Base-by-base conservation (phyloP, 2,329 filamentous ascomycete species). In the Rosellinia necatrix region DNA sequence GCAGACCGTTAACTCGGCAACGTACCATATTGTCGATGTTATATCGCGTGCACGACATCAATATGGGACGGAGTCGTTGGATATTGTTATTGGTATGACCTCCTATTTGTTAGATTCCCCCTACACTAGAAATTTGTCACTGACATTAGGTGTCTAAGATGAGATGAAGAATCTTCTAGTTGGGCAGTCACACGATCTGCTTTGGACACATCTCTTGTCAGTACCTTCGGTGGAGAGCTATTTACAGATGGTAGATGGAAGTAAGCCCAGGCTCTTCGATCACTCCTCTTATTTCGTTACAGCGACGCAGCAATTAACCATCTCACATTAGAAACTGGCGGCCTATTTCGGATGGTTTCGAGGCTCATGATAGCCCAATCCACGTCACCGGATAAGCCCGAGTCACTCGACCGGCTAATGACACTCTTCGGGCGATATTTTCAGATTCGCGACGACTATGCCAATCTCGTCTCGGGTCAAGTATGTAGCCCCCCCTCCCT, bases 1-100 rank as follows among this genome's bases (percentile, higher is more conserved):
- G 0, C 73, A 75, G 48, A 67, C 72, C 2, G 71, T 76, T 48
- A 76, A 77, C 56, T 64, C 65, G 3, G 69, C 74, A 2, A 69
- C 62, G 4, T 74, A 68, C 56, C 54, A 63, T 32, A 65, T 70
- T 34, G 56, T 70, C 0, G 13, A 17, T 17, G 13, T 17, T 6
- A 15, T 35, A 4, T n/a, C 12, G 32, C 13, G 15, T n/a, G 13
- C 32, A 8, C 8, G 6, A 15, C 12, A 35, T 15, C 15, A 15
- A 6, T 35, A 61, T n/a, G 68, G 69, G 2, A 37, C 54, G 1
- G 57, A 44, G 13, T 9, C 17, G 4, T 13, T 43, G 29, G 63
- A 41, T 24, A 21, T 41, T 6, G 22, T 24, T 35, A 17, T 5
- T 5, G 13, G 25, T 35, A 35, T 15, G 32, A n/a, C n/a, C n/a